Base-by-base conservation (phyloP, 2,329 filamentous ascomycete genomes). In the Talaromyces sp. region DNA sequence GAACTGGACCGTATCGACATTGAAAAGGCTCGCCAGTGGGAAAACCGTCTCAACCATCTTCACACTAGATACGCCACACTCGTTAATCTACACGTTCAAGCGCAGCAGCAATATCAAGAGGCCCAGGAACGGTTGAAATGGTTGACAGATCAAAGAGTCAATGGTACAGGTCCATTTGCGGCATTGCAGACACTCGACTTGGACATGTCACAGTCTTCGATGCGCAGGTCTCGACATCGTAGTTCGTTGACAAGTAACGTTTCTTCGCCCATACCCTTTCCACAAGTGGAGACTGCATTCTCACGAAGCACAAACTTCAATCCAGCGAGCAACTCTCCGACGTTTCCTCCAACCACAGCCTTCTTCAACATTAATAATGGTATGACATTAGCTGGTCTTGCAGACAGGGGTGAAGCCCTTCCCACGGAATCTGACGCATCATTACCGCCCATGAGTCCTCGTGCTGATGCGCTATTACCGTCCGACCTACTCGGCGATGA, bases 341-440 rank as follows among this genome's bases (percentile, higher is more conserved):
- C 82, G 0, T 85, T 85, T 65, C 73, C 80, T 1, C 77, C 80
- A 13, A 75, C 78, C 22, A 81, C 84, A 0, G 52, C 64, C 33
- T 87, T 87, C 68, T 86, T 88, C 76, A 88, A 88, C 67, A 82
- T 86, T 52, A 84, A 83, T 59, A 88, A 88, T 68, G 86, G 86
- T 65, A 88, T 87, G 84, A 83, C 84, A 3, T 71, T 87, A n/a
- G 76, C 81, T 6, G 72, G 75, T 65, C 75, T 79, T 22, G 71
- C 75, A 6, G 77, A 81, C 50, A 76, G 77, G 27, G 70, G 79
- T 2, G 74, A 76, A 31, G 69, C 73, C 14, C 71, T 74, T 67
- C 74, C 83, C 33, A 79, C 82, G 16, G 86, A 88, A 33, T 75
- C 82, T 3, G 86, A 88, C 50, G 76, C 77, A 22, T 72, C 86